Evolutionary conservation across 306 rosid genomes (phyloP), one percentile per base, ranked within the genome.

Genomic region (Ochetophila trinervis): DNA sequence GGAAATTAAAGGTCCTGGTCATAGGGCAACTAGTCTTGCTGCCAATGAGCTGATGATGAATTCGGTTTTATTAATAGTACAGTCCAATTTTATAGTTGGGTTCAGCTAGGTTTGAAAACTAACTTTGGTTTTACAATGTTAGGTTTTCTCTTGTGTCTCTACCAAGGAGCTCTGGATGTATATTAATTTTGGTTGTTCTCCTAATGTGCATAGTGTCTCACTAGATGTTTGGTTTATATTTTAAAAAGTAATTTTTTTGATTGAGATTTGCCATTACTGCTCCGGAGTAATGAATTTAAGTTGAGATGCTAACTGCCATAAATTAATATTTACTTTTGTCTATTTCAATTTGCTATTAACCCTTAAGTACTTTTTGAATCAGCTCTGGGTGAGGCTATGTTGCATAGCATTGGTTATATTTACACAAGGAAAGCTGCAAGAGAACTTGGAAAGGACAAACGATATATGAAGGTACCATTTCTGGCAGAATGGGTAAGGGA

Each of bases 341-440:
- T 65, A 3, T 20, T 60, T 32, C 52, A 27, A 53, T 63, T 66
- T 30, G 4, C 57, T 27, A 15, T 23, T 36, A 45, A 77, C 55
- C 68, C 35, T 22, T 69, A 53, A 60, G 53, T 73, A 59, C 14
- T 60, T 70, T 64, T 50, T 35, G 53, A 60, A 67, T 76, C 81
- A 88, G 97, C 96, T 81, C 90, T 94, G 75, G 97, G 99, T 21
- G 97, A 90, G 85, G 95, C 97, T 69, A 94, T 90, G 99, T 84
- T 94, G 66, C 96, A 94, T 75, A 94, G 95, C 37, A 90, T 94
- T 71, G 99, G 99, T 68, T 94, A 94, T 67, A 88, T 90, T 65
- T 94, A 94, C 86, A 86, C 90, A 10, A 79, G 97, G 82, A 79
- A 74, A 76, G 90, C 97, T 61, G 70, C 97, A 48, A 90, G 16